Evolutionary conservation across 495 filamentous ascomycete species (phyloP), one percentile per base, ranked within the genome.

Genomic region (Xylaria sp.): DNA sequence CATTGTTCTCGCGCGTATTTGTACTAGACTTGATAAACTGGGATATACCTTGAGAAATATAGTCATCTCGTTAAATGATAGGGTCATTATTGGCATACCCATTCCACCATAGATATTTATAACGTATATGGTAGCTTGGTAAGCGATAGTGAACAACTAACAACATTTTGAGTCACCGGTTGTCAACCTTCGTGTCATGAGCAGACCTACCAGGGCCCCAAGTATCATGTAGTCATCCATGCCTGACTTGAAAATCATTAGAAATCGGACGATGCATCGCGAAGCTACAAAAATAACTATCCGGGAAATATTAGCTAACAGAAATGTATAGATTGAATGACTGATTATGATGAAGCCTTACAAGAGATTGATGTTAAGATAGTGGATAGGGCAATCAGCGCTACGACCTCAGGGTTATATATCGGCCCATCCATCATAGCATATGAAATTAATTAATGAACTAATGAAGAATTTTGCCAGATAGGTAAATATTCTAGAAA

Each of bases 221-320:
- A 82, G n/a, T 17, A 80, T 75, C 66, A 81, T 74, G 35, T 75
- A 80, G 31, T 83, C 81, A 48, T 83, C 81, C 52, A 72, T 24
- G 0, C 78, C 77, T 1, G 75, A 57, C 40, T 76, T 82, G 52
- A 73, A 76, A 12, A 81, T 67, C 3, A 80, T 58, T 11, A 77
- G 21, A 31, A 78, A 77, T 21, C 81, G 78, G 66, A 77, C 72
- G 53, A 74, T 55, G 35, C 69, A 33, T 46, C 81, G 72, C 24
- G 76, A 63, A 35, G 61, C 17, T 11, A 82, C 74, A 59, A 77
- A 41, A 11, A 80, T 66, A n/a, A 73, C 79, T 82, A 29, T 61
- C 14, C 5, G 6, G 5, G 24, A 12, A 6, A 11, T 9, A 37
- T 67, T 41, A 67, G 64, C 35, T 5, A 40, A 17, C 4, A 6